Evolutionary conservation across 1,139 yeast genomes (phyloP).

Genomic region (Hemisphaericaspora xylofermentans): DNA sequence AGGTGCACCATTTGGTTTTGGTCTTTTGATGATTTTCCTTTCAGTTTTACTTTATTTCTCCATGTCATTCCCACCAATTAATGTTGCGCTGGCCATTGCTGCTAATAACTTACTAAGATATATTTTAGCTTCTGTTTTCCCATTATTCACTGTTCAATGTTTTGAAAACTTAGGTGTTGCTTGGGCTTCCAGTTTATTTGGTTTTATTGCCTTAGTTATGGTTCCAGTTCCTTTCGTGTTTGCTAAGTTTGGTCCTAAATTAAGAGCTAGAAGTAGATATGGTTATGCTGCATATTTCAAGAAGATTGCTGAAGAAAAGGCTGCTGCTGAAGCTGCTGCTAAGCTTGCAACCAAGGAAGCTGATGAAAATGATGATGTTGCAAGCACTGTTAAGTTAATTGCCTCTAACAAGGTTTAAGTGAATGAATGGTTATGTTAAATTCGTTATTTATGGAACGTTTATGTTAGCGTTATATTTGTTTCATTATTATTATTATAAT

Average conservation of each 20-base stretch:
- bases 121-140: slow-evolving; percentile 59
- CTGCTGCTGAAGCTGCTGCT: slow-evolving; percentile 13
- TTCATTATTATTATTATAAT: too few relatives aligned
- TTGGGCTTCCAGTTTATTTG: slow-evolving; percentile 41
- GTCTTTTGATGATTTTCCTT: slow-evolving; percentile 71
- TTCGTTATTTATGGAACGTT: too few relatives aligned
- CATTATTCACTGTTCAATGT: slow-evolving; percentile 47
- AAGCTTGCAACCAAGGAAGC: neutral
- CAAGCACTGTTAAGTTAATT: slow-evolving; percentile 2
- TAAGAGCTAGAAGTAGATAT: slow-evolving; percentile 55
- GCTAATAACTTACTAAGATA: slow-evolving; percentile 76
- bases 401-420: slow-evolving; percentile 11
- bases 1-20: slow-evolving; percentile 75
- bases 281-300: slow-evolving; percentile 56
- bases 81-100: slow-evolving; percentile 75
- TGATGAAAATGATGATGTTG: neutral
- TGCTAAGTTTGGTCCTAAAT: slow-evolving; percentile 51
- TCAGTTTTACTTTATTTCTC: slow-evolving; percentile 70
- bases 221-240: slow-evolving; percentile 47
- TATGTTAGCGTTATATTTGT: too few relatives aligned
- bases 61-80: slow-evolving; percentile 70
- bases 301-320: slow-evolving; percentile 27
- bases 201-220: slow-evolving; percentile 33
- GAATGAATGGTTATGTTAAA: neutral
- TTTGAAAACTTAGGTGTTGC: slow-evolving; percentile 36